phyloP scores from a whole-genome alignment of 768 basidiomycete species.

The Kwoniella botswanensis region DNA sequence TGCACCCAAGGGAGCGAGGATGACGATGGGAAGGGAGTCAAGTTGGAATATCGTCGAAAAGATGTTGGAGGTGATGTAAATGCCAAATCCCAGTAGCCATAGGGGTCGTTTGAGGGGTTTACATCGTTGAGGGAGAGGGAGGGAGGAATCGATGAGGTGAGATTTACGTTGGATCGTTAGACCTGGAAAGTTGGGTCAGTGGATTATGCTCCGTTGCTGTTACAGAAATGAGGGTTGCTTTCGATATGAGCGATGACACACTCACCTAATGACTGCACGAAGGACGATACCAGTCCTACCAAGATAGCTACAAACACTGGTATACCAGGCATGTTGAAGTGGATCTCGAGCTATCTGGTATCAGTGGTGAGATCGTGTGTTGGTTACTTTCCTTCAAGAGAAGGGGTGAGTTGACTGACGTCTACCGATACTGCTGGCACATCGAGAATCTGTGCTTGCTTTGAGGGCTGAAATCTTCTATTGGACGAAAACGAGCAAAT shows the following conservation, averaged over 20 bases:
- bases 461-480: too few relatives aligned
- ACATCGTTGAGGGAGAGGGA: conserved; percentile 69
- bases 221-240: not conserved
- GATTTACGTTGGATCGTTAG: conserved; percentile 92
- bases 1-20: conserved; percentile 90
- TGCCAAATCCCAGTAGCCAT: conserved; percentile 83
- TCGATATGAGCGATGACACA: not conserved
- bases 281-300: conserved; percentile 78
- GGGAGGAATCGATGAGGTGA: conserved; percentile 78
- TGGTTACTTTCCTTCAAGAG: too few relatives aligned
- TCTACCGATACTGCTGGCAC: not conserved
- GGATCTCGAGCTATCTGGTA: not conserved
- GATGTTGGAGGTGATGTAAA: conserved; percentile 87
- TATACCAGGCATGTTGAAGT: conserved; percentile 40
- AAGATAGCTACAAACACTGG: conserved; percentile 54
- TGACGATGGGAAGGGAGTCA: conserved; percentile 89
- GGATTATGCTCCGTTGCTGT: not conserved
- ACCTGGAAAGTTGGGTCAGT: conserved; percentile 56
- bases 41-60: conserved; percentile 89
- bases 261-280: conserved; percentile 78
- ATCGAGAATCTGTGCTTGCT: not conserved
- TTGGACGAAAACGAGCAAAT: too few relatives aligned
- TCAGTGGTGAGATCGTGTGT: too few relatives aligned
- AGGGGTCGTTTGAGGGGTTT: conserved; percentile 80
- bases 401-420: too few relatives aligned